These are phyloP conservation scores for Tardiomyces depauwii DNA, from an alignment of 1,139 yeast species.

Conservation along the genomic window DNA sequence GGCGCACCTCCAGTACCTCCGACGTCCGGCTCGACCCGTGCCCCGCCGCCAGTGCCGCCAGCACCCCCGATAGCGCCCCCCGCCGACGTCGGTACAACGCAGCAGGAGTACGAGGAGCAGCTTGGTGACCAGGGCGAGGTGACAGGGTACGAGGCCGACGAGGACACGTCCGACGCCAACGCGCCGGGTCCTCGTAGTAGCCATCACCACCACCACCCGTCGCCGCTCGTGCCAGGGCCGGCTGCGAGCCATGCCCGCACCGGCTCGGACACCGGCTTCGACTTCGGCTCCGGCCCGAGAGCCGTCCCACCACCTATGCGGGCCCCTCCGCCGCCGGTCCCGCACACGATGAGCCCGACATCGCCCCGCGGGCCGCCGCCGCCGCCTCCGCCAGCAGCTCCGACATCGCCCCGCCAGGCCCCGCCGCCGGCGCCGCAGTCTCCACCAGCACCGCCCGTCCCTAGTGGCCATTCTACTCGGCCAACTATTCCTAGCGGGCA, in stretches of 20 bases:
- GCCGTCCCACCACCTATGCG: not conserved
- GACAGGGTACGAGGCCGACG: constrained; percentile 44
- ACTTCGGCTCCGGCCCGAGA: not conserved
- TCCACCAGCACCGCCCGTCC: constrained; percentile 11
- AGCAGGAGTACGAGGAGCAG: not conserved
- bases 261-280: constrained; percentile 7
- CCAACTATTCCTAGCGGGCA: constrained; percentile 11
- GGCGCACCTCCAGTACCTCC: constrained; percentile 1
- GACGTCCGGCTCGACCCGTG: not conserved
- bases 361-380: constrained; percentile 3
- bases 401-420: constrained; percentile 3
- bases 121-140: constrained; percentile 15
- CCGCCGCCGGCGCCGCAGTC: constrained; percentile 10
- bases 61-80: constrained; percentile 9
- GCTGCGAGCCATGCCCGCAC: not conserved
- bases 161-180: constrained; percentile 30
- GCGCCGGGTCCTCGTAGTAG: constrained; percentile 3
- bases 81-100: not conserved
- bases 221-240: not conserved
- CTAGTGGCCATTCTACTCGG: constrained; percentile 8
- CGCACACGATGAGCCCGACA: not conserved
- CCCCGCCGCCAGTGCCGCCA: constrained; percentile 6
- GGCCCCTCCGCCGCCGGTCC: constrained; percentile 1
- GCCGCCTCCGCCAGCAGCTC: constrained; percentile 2
- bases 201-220: not conserved